A percentile compares a stretch with the other conserved stretches of the same genome.
Conservation (phyloP, 2,329 filamentous ascomycete genomes). For the Colletotrichum camelliae region DNA sequence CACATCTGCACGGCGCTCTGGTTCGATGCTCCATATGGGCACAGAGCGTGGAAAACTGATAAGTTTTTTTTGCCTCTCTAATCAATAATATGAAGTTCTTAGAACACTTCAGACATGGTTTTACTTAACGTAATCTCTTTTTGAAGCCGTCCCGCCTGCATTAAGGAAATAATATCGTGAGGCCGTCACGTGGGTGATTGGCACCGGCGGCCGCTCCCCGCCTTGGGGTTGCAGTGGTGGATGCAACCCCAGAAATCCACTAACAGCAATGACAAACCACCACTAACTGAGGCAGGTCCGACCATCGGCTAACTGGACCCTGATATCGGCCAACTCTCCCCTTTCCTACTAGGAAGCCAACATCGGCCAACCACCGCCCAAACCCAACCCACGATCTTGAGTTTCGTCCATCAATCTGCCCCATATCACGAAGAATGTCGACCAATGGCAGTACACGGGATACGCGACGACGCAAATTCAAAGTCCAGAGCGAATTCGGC, state of each 20-base stretch:
- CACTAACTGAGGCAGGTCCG: background rate
- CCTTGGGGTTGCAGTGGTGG: background rate
- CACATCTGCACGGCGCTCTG: background rate
- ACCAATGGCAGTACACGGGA: background rate
- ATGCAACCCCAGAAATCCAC: background rate
- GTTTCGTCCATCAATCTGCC: background rate
- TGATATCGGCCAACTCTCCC: background rate
- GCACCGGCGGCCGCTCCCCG: background rate
- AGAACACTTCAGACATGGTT: background rate
- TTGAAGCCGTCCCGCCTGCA: fast-evolving
- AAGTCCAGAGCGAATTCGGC: slow-evolving; percentile 47
- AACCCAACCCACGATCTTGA: background rate
- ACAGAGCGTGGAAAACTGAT: background rate
- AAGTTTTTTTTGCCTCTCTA: background rate
- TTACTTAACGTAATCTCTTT: no score
- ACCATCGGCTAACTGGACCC: background rate
- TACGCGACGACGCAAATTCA: slow-evolving; percentile 38
- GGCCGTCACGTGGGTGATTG: background rate
- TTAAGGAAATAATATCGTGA: background rate
- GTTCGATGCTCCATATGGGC: background rate
- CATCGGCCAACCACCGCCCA: background rate
- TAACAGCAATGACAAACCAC: background rate
- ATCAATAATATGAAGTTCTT: no score
- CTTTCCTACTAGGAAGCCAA: no score
- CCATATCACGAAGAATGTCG: background rate